A percentile compares a stretch with the other conserved stretches of the same genome.
Conservation (phyloP, 192 early-diverging fungal species). For the Gamsiella multidivaricata region DNA sequence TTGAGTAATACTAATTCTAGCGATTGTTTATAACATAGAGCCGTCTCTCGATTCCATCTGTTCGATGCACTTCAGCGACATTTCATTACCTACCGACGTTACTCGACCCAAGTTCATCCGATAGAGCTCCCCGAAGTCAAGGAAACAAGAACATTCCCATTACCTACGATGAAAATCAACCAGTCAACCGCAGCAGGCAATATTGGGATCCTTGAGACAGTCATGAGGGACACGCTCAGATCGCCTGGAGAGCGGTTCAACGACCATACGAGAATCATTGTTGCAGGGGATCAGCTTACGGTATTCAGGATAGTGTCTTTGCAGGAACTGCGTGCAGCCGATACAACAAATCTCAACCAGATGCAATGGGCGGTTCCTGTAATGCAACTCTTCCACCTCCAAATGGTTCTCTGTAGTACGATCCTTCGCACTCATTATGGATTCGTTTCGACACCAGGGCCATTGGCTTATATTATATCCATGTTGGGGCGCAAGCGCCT, state of each 20-base stretch:
- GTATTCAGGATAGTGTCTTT: not conserved
- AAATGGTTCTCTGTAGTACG: slow-evolving; percentile 4
- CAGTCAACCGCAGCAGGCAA: slow-evolving; percentile 19
- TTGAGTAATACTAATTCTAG: too few relatives aligned
- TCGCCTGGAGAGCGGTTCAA: slow-evolving; percentile 1
- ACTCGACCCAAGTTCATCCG: not conserved
- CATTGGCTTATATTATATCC: not conserved
- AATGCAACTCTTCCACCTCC: slow-evolving; percentile 18
- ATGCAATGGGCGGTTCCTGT: slow-evolving; percentile 13
- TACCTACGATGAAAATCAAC: slow-evolving; percentile 26
- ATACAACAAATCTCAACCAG: not conserved
- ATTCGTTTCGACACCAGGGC: not conserved
- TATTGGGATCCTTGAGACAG: not conserved
- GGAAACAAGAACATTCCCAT: slow-evolving; percentile 13
- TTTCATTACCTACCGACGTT: not conserved
- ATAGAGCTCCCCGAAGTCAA: not conserved
- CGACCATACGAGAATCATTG: not conserved
- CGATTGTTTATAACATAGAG: too few relatives aligned
- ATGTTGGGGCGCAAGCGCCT: slow-evolving; percentile 9
- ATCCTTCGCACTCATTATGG: slow-evolving; percentile 32
- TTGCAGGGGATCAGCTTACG: slow-evolving; percentile 26
- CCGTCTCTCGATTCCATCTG: not conserved
- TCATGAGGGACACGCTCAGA: not conserved
- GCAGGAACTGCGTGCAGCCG: not conserved
- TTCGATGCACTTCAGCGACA: slow-evolving; percentile 7